phyloP scores from a whole-genome alignment of 805 yeast genomes.

The Yamadazyma phyllophila region DNA sequence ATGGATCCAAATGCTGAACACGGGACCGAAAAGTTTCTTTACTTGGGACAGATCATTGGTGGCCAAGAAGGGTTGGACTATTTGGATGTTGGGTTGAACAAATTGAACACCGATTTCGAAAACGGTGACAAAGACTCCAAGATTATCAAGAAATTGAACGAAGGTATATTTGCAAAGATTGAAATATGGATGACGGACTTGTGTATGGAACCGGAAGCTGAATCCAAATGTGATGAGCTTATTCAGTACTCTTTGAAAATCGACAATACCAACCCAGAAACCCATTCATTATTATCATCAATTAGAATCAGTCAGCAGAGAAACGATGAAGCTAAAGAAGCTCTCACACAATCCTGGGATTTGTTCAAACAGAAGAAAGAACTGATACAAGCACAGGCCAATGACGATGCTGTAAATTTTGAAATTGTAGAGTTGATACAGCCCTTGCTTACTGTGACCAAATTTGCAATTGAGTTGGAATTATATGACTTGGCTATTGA shows the following conservation, averaged over 20 bases:
- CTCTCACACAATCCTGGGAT: slow-evolving; percentile 70
- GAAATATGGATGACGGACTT: slow-evolving; percentile 98
- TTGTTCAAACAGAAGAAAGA: slow-evolving; percentile 54
- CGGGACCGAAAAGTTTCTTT: slow-evolving; percentile 82
- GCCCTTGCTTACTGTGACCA: slow-evolving; percentile 69
- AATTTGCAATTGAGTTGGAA: slow-evolving; percentile 76
- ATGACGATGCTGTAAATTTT: slow-evolving; percentile 44
- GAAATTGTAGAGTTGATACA: slow-evolving; percentile 69
- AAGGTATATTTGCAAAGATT: slow-evolving; percentile 79
- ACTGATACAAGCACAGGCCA: slow-evolving; percentile 19
- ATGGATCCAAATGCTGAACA: slow-evolving; percentile 62
- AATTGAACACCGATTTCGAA: slow-evolving; percentile 19
- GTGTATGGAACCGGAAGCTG: slow-evolving; percentile 93
- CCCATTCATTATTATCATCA: slow-evolving; percentile 79
- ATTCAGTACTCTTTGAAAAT: slow-evolving; percentile 62
- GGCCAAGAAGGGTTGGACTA: slow-evolving; percentile 68
- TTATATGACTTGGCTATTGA: slow-evolving; percentile 62
- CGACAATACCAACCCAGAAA: slow-evolving; percentile 67
- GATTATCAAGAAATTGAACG: slow-evolving; percentile 57
- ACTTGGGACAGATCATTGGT: slow-evolving; percentile 88
- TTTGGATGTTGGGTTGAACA: slow-evolving; percentile 59
- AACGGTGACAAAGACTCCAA: slow-evolving; percentile 22
- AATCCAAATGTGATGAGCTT: slow-evolving; percentile 68
- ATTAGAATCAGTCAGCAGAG: slow-evolving; percentile 86
- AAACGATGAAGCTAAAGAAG: slow-evolving; percentile 66